Percentiles rank a stretch among this genome's conserved stretches.
Conservation (phyloP, 1,139 yeast genomes). For the Candida labiduridarum region DNA sequence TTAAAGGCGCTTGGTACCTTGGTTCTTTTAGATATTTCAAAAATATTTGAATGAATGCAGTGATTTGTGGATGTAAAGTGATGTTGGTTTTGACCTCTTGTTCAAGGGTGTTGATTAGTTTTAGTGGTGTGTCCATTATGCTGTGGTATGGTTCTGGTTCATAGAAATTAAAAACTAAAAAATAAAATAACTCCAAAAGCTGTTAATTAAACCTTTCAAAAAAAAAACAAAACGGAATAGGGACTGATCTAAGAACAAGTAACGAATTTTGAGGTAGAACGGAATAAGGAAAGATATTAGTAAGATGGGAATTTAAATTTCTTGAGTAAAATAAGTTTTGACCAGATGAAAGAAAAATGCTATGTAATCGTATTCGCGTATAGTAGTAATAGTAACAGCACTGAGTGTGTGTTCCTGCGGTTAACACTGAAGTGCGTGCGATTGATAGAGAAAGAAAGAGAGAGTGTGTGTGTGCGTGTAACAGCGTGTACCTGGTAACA, state of each 20-base stretch:
- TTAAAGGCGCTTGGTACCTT: conserved; percentile 44
- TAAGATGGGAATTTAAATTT: neutral
- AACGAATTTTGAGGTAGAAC: neutral
- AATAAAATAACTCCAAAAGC: neutral
- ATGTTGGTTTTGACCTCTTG: conserved; percentile 16
- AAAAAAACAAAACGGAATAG: neutral
- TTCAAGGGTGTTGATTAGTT: conserved; percentile 12
- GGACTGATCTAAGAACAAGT: neutral
- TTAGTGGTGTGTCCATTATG: conserved; percentile 11
- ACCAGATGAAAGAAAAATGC: neutral
- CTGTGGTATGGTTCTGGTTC: neutral
- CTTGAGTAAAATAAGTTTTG: no score
- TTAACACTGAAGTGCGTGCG: neutral
- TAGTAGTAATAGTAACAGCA: neutral
- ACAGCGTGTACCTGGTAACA: neutral
- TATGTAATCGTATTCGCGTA: conserved; percentile 3
- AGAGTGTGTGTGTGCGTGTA: neutral
- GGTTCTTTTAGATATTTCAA: conserved; percentile 46
- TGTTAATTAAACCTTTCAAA: no score
- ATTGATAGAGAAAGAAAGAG: neutral
- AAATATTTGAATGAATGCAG: conserved; percentile 24
- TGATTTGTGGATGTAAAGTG: conserved; percentile 15
- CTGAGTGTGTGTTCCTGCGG: neutral
- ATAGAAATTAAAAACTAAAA: neutral
- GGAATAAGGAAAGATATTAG: neutral